Conservation (phyloP, 2,329 filamentous ascomycete genomes). For the Mariannaea elegans region DNA sequence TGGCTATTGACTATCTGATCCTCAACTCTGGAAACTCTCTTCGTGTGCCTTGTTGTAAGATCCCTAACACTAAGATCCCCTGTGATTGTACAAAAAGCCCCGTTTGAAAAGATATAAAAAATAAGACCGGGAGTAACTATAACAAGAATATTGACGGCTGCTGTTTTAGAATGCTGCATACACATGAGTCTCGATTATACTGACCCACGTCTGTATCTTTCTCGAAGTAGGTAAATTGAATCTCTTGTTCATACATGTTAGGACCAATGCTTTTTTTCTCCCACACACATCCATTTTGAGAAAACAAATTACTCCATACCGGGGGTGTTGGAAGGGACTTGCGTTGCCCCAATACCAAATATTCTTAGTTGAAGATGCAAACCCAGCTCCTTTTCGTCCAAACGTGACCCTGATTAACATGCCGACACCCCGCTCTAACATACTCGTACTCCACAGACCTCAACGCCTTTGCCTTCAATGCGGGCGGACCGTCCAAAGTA, state of each 20-base stretch:
- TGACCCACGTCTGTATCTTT: neutral
- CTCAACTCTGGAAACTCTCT: too few relatives aligned
- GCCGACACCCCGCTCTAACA: conserved; percentile 55
- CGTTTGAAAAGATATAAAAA: too few relatives aligned
- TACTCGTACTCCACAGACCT: conserved; percentile 78
- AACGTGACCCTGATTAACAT: conserved; percentile 5
- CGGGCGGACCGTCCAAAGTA: conserved; percentile 73
- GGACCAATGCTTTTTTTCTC: neutral
- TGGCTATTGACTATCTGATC: neutral
- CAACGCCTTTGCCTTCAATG: conserved; percentile 74
- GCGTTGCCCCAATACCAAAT: conserved; percentile 30
- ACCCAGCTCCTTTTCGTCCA: conserved; percentile 35
- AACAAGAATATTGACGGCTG: neutral
- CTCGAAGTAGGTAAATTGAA: neutral
- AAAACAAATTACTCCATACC: neutral
- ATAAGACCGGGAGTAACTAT: neutral
- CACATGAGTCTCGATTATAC: neutral
- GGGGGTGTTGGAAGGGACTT: conserved; percentile 15
- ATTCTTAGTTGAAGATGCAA: conserved; percentile 33
- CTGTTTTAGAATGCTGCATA: conserved; percentile 1
- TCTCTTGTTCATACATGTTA: conserved; percentile 5
- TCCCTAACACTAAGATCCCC: too few relatives aligned
- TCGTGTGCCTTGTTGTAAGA: too few relatives aligned
- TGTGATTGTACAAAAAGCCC: too few relatives aligned
- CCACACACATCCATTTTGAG: neutral